Base-by-base conservation (phyloP, 495 filamentous ascomycete genomes). In the Terfezia claveryi region DNA sequence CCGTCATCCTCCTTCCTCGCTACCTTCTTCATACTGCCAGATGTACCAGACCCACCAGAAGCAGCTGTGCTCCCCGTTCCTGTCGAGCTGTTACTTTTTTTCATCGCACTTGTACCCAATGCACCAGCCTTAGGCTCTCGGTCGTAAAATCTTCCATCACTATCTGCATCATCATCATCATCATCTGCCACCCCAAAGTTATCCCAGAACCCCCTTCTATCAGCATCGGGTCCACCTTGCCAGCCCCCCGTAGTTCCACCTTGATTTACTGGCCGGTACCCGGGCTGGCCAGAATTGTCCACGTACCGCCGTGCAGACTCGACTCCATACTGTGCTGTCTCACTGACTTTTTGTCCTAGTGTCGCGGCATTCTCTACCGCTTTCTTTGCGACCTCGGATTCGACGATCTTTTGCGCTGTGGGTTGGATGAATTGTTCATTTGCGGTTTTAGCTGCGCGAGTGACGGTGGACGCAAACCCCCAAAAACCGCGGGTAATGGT, bases 201-300 rank as follows among this genome's bases (percentile, higher is more conserved):
- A 68, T 96, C 92, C 92, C 91, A 98, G 68, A 98, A 98, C 41
- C 84, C 83, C 59, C 80, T 78, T 66, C 80, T 83, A 53, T 83
- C 81, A 16, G 74, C 75, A 61, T 83, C 75, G 74, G 69, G 61
- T 76, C 71, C 37, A 68, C 70, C 69, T 36, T 66, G 62, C 52
- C 54, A 12, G 56, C 55, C 57, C 53, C 58, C 23, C 57, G 57
- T 16, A 37, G 59, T 10, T 60, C 62, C 2, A 71, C 71, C 17
- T 44, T 38, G 53, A 52, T 11, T 44, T 36, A 27, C 50, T 8
- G n/a, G 12, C 50, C 12, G 50, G 52, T 57, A 54, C 49, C 37
- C 37, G 17, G 58, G 62, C 3, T 55, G 57, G 10, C 53, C 52
- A 3, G 65, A 61, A 38, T 59, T 60, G 9, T 76, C 72, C 1